These are phyloP conservation scores for Ziziphus jujuba DNA, from an alignment of 306 rosid genomes.

Conservation along the genomic window DNA sequence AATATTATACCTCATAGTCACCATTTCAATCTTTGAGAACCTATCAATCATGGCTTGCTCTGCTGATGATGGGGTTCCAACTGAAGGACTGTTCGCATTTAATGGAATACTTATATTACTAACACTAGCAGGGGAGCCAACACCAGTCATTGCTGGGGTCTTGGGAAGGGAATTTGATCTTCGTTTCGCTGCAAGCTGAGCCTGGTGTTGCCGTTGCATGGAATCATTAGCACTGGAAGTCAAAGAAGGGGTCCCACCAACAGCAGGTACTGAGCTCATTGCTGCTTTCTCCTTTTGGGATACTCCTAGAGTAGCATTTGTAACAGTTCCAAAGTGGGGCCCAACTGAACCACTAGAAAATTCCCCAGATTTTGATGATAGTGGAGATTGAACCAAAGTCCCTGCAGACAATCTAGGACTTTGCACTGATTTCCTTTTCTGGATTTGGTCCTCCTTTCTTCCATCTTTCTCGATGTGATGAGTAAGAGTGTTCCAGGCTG, in stretches of 20 bases:
- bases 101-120: slow-evolving; percentile 58
- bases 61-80: slow-evolving; percentile 56
- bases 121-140: slow-evolving; percentile 91
- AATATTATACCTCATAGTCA: slow-evolving; percentile 65
- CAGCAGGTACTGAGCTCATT: slow-evolving; percentile 53
- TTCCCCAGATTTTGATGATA: slow-evolving; percentile 89
- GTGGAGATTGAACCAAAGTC: slow-evolving; percentile 70
- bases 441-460: slow-evolving; percentile 77
- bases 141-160: slow-evolving; percentile 73
- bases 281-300: slow-evolving; percentile 77
- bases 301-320: slow-evolving; percentile 46
- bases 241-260: slow-evolving; percentile 67
- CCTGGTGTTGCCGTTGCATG: slow-evolving; percentile 82
- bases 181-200: slow-evolving; percentile 65
- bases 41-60: slow-evolving; percentile 68
- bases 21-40: slow-evolving; percentile 71
- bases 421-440: slow-evolving; percentile 69
- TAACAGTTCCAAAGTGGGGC: slow-evolving; percentile 68
- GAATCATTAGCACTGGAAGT: slow-evolving; percentile 78
- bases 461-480: slow-evolving; percentile 75
- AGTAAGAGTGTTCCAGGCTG: slow-evolving; percentile 70
- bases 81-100: slow-evolving; percentile 83
- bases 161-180: slow-evolving; percentile 81
- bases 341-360: slow-evolving; percentile 84
- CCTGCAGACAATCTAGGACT: slow-evolving; percentile 89